These are phyloP conservation scores for Argentina anserina DNA, from an alignment of 306 rosid species.

Conservation along the genomic window DNA sequence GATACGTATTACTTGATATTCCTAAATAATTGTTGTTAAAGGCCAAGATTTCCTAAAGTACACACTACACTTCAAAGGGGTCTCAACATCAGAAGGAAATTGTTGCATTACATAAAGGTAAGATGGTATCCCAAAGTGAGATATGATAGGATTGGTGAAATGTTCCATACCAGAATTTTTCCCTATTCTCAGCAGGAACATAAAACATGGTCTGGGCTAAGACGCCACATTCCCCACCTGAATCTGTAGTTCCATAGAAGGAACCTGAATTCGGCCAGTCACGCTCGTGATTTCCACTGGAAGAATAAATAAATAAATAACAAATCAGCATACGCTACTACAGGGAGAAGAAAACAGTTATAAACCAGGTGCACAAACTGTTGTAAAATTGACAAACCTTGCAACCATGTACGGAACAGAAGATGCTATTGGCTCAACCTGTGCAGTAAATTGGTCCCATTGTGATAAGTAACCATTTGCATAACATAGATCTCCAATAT, in stretches of 20 bases:
- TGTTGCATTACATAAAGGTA: not conserved
- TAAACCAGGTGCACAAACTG: conserved; percentile 10
- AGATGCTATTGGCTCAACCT: conserved; percentile 91
- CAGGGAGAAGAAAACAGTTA: conserved; percentile 8
- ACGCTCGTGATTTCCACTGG: conserved; percentile 93
- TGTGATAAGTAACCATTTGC: conserved; percentile 93
- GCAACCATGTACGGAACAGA: conserved; percentile 88
- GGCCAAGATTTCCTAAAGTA: not conserved
- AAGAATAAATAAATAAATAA: conserved; percentile 13
- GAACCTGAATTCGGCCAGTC: conserved; percentile 94
- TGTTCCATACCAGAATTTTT: conserved; percentile 63
- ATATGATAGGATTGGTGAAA: not conserved
- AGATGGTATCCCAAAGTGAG: not conserved
- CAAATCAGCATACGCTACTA: conserved; percentile 27
- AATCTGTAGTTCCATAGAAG: conserved; percentile 73
- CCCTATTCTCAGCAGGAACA: conserved; percentile 87
- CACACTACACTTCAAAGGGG: not conserved
- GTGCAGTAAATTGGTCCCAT: conserved; percentile 96
- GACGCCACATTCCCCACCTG: conserved; percentile 98
- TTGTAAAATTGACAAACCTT: conserved; percentile 41
- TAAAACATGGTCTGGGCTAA: conserved; percentile 79
- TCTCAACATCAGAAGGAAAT: not conserved
- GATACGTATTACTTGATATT: not conserved
- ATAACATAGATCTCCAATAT: conserved; percentile 86
- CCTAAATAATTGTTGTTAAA: not conserved